Base-by-base conservation (phyloP, 331 rosid species). In the Quercus tomentella region DNA sequence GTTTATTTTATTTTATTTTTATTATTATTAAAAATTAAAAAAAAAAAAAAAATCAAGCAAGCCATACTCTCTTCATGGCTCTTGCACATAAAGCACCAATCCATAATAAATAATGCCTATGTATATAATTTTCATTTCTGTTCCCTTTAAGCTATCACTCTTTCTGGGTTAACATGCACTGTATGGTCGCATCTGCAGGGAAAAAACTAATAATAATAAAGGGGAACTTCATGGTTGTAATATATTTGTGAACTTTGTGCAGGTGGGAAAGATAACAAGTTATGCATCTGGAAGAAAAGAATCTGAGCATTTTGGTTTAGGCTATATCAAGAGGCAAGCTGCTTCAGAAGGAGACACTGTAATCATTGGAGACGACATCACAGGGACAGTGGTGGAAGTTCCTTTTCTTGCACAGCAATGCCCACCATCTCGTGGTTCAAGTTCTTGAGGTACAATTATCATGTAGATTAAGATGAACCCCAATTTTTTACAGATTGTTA, bases 181-280 rank as follows among this genome's bases (percentile, higher is more conserved):
- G 8, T 12, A 22, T 5, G 69, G 69, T 15, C 16, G 69, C 69
- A 25, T 25, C 10, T 62, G 37, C 69, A 0, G 9, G 22, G 41
- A 58, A 58, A 9, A 65, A 30, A 28, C 54, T 49, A 66, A 66
- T 66, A 41, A 8, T 10, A 22, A 58, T n/a, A 3, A 16, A 15
- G 23, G 71, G 69, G 63, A 52, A 74, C 52, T 56, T 72, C 49
- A 69, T 60, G 80, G 55, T 57, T 81, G 67, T 65, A 57, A 67
- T 30, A 21, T 45, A 31, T 61, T 65, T 22, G 37, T 68, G 55
- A 58, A 72, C 71, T 56, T 56, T 52, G 23, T 82, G 82, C 84
- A 82, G 84, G 86, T 87, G 80, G 94, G 89, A n/a, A 93, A 90
- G 89, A 35, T 93, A 75, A 93, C 97, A 23, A 93, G 98, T 78